Base-by-base conservation (phyloP, 306 rosid genomes). In the Quercus cerris region DNA sequence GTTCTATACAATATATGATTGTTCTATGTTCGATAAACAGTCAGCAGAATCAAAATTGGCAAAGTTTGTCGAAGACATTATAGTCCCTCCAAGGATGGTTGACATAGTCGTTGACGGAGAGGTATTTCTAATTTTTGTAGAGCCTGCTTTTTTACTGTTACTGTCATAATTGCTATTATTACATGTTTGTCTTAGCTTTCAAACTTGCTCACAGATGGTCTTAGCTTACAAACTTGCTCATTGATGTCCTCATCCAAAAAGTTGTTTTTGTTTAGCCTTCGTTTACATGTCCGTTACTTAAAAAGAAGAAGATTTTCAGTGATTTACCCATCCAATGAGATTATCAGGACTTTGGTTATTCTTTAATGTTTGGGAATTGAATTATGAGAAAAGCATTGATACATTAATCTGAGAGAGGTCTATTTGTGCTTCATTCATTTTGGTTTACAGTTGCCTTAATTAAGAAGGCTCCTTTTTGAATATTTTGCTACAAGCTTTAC, bases 21-120 rank as follows among this genome's bases (percentile, higher is more conserved):
- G 54, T 49, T 49, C 54, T 73, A 27, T 78, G 81, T 76, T 86
- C 55, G 15, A 61, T 75, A 56, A 76, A 86, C 78, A 94, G 99
- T 96, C 91, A 70, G 96, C 99, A 67, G 99, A 95, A 82, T 91
- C 96, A 83, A 95, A 90, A 56, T 80, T 95, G 90, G 97, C 99
- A 25, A 93, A 90, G 78, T 95, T 95, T 85, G 99, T 95, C 5
- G 99, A 93, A 89, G 99, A 95, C 87, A 90, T 95, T 75, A 91
- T 95, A 58, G 90, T 95, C 76, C 98, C 99, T 82, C 99, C 99
- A 80, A 93, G 96, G 82, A 95, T 95, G 97, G 93, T 95, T 64
- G 97, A 95, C 86, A 78, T 95, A 77, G 86, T 93, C 76, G 91
- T 90, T 64, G 98, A 95, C 76, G 97, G 96, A 84, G 98, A 95